Conservation (phyloP, 2,329 filamentous ascomycete species). For the Coccinonectria pachysandricola region DNA sequence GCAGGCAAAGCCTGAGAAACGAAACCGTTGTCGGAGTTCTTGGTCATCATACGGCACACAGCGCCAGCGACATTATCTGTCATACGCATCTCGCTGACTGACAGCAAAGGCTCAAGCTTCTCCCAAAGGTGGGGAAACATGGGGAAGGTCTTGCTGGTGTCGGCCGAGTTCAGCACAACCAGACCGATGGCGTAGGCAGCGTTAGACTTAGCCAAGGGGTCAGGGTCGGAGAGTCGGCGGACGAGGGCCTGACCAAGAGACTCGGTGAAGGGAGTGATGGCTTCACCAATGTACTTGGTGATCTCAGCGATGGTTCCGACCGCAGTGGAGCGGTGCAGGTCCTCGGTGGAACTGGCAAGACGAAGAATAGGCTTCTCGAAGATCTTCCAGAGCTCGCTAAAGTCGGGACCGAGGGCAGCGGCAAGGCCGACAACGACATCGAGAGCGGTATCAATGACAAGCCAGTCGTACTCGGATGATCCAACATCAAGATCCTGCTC, state of each 20-base stretch:
- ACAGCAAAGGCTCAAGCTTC: constrained; percentile 78
- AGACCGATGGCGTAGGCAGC: constrained; percentile 86
- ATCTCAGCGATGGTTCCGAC: constrained; percentile 90
- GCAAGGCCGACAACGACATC: constrained; percentile 83
- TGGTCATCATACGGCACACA: constrained; percentile 82
- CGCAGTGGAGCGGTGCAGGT: constrained; percentile 78
- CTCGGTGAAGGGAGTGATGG: constrained; percentile 72
- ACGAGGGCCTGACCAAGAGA: constrained; percentile 69
- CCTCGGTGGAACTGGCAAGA: constrained; percentile 76
- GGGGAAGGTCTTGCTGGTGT: constrained; percentile 58
- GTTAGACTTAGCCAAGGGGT: constrained; percentile 88
- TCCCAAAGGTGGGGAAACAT: constrained; percentile 69
- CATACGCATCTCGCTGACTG: constrained; percentile 66
- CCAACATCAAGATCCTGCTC: constrained; percentile 61
- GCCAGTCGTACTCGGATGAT: constrained; percentile 94
- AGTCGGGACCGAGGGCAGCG: constrained; percentile 68
- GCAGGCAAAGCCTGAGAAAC: constrained; percentile 72
- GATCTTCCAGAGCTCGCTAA: constrained; percentile 86
- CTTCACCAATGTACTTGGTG: constrained; percentile 69
- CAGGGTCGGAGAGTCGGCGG: constrained; percentile 80
- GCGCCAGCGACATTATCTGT: constrained; percentile 92
- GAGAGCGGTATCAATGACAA: constrained; percentile 86
- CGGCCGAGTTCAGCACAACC: constrained; percentile 69
- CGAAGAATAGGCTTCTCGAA: constrained; percentile 88
- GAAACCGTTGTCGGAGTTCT: constrained; percentile 74